These are phyloP conservation scores for Mycena polygramma DNA, from an alignment of 768 basidiomycete species.

Conservation along the genomic window DNA sequence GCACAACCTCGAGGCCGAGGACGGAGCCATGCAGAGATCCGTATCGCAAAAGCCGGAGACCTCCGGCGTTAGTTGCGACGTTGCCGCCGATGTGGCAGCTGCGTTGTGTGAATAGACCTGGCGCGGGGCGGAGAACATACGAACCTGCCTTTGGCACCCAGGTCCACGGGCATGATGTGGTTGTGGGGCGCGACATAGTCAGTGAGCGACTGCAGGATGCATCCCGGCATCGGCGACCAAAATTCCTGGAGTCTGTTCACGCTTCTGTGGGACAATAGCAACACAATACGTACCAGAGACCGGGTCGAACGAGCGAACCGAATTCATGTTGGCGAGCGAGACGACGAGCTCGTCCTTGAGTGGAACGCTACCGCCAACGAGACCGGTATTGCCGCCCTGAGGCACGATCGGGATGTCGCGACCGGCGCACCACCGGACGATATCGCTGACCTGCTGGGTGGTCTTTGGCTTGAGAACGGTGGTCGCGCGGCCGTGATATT, in stretches of 20 bases:
- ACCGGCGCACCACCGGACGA: constrained; percentile 89
- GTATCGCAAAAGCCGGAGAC: constrained; percentile 93
- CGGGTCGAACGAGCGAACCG: constrained; percentile 85
- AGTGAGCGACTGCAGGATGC: constrained; percentile 89
- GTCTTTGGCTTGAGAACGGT: constrained; percentile 92
- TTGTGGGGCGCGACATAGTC: constrained; percentile 89
- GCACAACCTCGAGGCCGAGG: constrained; percentile 94
- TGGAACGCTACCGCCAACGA: constrained; percentile 96
- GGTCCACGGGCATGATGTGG: constrained; percentile 96
- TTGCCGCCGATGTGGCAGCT: constrained; percentile 99
- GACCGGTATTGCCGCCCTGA: constrained; percentile 98
- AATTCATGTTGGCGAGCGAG: constrained; percentile 85
- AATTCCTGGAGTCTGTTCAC: constrained; percentile 67
- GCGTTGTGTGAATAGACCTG: constrained; percentile 21
- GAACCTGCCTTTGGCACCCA: constrained; percentile 96
- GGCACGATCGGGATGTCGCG: constrained; percentile 91
- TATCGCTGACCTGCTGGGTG: constrained; percentile 88
- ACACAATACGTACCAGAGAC: constrained; percentile 72
- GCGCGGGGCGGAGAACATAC: constrained; percentile 34
- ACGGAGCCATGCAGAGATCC: constrained; percentile 96
- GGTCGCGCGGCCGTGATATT: constrained; percentile 87
- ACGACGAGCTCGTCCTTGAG: constrained; percentile 89
- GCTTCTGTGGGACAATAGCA: neutral
- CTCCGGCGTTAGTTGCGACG: constrained; percentile 97
- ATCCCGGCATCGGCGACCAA: constrained; percentile 95